Percentiles rank a stretch among this genome's conserved stretches.
phyloP scores from a whole-genome alignment of 805 yeast species.

The Candida ponderosae region DNA sequence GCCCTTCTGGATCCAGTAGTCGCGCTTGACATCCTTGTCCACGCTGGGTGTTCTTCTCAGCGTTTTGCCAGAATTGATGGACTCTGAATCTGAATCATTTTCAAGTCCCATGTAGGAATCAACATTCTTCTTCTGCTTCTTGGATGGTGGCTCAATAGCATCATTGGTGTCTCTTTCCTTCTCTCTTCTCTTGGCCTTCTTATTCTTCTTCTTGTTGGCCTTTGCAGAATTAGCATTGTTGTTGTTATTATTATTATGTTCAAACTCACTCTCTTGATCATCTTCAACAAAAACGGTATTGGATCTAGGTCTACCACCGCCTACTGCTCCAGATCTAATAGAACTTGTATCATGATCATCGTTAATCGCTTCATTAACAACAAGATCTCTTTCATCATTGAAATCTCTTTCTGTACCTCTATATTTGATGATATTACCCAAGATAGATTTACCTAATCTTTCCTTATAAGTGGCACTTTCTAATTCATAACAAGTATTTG shows the following conservation, averaged over 20 bases:
- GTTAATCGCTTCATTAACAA: constrained; percentile 48
- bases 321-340: neutral
- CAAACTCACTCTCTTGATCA: constrained; percentile 13
- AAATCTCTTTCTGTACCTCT: constrained; percentile 72
- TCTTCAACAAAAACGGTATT: constrained; percentile 2
- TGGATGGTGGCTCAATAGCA: neutral
- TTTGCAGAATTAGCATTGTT: constrained; percentile 1
- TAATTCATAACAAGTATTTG: constrained; percentile 68
- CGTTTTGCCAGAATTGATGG: no score
- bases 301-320: no score
- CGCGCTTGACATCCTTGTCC: constrained; percentile 14
- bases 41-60: constrained; percentile 9
- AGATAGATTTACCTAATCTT: constrained; percentile 62
- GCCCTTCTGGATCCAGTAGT: constrained; percentile 33
- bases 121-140: constrained; percentile 2
- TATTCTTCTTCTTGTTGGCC: neutral
- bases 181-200: constrained; percentile 6
- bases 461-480: constrained; percentile 57
- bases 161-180: constrained; percentile 1
- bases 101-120: constrained; percentile 20
- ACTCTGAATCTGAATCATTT: constrained; percentile 15
- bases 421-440: constrained; percentile 73
- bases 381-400: constrained; percentile 61
- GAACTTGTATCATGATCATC: constrained; percentile 19
- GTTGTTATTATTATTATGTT: constrained; percentile 9